A percentile compares a stretch with the other conserved stretches of the same genome.
These are phyloP conservation scores for Yamadazyma sp. DNA, from an alignment of 1,139 yeast species.

Conservation along the genomic window DNA sequence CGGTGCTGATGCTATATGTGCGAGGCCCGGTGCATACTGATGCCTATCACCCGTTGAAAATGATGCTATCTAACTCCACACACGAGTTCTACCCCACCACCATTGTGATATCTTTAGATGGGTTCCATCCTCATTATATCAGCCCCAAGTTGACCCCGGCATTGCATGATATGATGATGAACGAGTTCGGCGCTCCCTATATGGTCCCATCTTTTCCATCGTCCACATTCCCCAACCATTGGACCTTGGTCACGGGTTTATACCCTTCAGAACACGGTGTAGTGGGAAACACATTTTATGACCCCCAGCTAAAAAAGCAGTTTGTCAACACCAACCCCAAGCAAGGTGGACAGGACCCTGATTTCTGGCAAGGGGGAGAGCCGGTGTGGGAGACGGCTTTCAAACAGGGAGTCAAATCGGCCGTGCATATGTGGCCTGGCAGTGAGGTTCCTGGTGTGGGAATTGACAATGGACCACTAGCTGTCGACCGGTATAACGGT, in stretches of 20 bases:
- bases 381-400: conserved; percentile 84
- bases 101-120: conserved; percentile 74
- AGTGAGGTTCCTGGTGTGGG: conserved; percentile 64
- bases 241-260: conserved; percentile 86
- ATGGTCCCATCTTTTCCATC: conserved; percentile 89
- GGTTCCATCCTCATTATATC: conserved; percentile 91
- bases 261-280: conserved; percentile 86
- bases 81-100: conserved; percentile 76
- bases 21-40: not conserved
- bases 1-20: not conserved
- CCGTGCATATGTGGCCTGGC: conserved; percentile 98
- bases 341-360: conserved; percentile 55
- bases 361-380: conserved; percentile 83
- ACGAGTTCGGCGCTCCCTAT: conserved; percentile 72
- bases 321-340: conserved; percentile 66
- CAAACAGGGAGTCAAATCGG: conserved; percentile 62
- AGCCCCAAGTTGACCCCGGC: conserved; percentile 67
- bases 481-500: conserved; percentile 63
- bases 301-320: conserved; percentile 52
- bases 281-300: conserved; percentile 80
- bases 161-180: conserved; percentile 54
- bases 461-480: conserved; percentile 45
- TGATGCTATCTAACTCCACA: conserved; percentile 60
- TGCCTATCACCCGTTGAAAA: not conserved
- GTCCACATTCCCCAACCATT: conserved; percentile 88